A percentile compares a stretch with the other conserved stretches of the same genome.
These are phyloP conservation scores for Acacia acuminata DNA, from an alignment of 306 rosid species.

Conservation along the genomic window DNA sequence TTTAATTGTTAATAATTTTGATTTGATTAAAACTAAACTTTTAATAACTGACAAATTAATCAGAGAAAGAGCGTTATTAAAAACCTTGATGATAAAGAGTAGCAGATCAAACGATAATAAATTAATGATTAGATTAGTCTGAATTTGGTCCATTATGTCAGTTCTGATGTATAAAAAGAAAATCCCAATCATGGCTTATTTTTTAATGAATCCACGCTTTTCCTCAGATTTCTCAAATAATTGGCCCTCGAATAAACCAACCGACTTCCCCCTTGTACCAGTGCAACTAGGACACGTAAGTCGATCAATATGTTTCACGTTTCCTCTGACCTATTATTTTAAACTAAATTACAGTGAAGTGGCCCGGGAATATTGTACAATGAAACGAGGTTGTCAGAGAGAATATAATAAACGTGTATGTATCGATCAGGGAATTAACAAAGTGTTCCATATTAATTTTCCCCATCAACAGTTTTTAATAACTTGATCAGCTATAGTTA, in stretches of 20 bases:
- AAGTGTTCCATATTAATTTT: too few species aligned
- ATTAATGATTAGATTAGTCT: too few species aligned
- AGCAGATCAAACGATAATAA: too few species aligned
- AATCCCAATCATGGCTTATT: not conserved
- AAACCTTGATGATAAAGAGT: not conserved
- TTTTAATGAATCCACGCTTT: not conserved
- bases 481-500: not conserved
- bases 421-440: not conserved
- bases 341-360: too few species aligned
- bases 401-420: not conserved
- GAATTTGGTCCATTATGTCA: too few species aligned
- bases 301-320: not conserved
- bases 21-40: not conserved
- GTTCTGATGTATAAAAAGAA: not conserved
- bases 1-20: too few species aligned
- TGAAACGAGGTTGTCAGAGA: too few species aligned
- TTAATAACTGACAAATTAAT: too few species aligned
- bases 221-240: not conserved
- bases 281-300: not conserved
- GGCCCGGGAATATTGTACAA: too few species aligned
- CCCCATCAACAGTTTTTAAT: not conserved
- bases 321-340: too few species aligned
- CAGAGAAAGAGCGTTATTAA: not conserved
- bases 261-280: not conserved
- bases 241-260: not conserved